Percentiles rank a stretch among this genome's conserved stretches.
These are phyloP conservation scores for Wakefieldia striispora DNA, from an alignment of 768 basidiomycete species.

Conservation along the genomic window DNA sequence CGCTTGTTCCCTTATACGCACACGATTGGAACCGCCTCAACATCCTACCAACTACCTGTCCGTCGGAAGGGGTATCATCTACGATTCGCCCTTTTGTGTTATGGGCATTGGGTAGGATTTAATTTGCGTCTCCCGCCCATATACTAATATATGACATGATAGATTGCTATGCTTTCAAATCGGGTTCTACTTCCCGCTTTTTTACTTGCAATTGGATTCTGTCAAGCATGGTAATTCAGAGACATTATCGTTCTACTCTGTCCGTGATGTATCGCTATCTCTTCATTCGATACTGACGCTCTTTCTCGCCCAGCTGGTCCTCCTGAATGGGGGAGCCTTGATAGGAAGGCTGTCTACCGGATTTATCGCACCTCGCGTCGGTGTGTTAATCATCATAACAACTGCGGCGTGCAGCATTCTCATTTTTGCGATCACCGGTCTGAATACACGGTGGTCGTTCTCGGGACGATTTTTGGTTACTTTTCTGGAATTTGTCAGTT, in stretches of 20 bases:
- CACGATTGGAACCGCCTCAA: conserved; percentile 38
- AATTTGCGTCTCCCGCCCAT: neutral
- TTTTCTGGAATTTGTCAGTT: conserved; percentile 43
- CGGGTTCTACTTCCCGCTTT: conserved; percentile 50
- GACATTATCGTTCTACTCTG: conserved; percentile 56
- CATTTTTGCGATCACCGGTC: conserved; percentile 44
- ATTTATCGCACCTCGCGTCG: conserved; percentile 40
- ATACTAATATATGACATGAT: neutral
- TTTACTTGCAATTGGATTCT: conserved; percentile 56
- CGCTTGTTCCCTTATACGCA: conserved; percentile 33
- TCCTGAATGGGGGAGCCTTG: conserved; percentile 50
- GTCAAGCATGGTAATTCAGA: conserved; percentile 44
- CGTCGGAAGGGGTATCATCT: conserved; percentile 12
- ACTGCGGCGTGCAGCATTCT: conserved; percentile 33
- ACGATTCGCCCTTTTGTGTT: conserved; percentile 18
- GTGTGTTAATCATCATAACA: conserved; percentile 40
- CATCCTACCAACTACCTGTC: conserved; percentile 11
- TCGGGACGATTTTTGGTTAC: conserved; percentile 46
- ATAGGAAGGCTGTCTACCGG: conserved; percentile 51
- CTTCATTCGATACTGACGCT: neutral
- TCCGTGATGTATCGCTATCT: conserved; percentile 18
- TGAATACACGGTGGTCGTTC: conserved; percentile 36
- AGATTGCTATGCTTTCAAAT: conserved; percentile 29
- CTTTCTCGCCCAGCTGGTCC: conserved; percentile 38
- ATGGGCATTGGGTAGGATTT: conserved; percentile 22